Conservation (phyloP, 139 green algal species). For the Ulvella scutata region DNA sequence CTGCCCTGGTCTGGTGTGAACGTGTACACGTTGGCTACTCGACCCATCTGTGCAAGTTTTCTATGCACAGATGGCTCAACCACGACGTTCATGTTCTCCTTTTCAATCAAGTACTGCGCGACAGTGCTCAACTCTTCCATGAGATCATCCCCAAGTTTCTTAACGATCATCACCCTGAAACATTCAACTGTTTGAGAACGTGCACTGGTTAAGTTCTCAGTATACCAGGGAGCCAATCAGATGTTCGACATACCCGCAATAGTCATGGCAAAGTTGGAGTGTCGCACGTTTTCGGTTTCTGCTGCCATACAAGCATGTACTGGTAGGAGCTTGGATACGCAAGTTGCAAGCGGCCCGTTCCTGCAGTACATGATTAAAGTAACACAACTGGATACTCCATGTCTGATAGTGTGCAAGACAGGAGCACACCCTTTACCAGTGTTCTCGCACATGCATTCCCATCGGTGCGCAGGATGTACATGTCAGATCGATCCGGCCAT, state of each 20-base stretch:
- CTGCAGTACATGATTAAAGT: conserved; percentile 14
- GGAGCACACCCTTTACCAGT: conserved; percentile 60
- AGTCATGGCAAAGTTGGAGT: neutral
- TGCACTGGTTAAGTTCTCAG: neutral
- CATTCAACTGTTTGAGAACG: neutral
- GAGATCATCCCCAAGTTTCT: conserved; percentile 85
- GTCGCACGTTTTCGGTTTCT: conserved; percentile 47
- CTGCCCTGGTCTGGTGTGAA: neutral
- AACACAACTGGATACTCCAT: neutral
- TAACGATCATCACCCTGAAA: conserved; percentile 83
- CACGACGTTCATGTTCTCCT: conserved; percentile 63
- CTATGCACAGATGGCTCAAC: conserved; percentile 71
- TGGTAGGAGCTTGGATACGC: conserved; percentile 86
- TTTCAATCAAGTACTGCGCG: conserved; percentile 42
- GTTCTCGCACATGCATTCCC: conserved; percentile 81
- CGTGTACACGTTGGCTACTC: neutral
- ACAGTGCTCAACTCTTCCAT: conserved; percentile 25
- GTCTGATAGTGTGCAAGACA: neutral
- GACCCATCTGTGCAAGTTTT: conserved; percentile 7
- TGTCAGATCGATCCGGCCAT: neutral
- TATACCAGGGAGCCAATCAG: neutral
- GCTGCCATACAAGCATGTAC: conserved; percentile 90
- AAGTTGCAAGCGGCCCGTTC: conserved; percentile 65
- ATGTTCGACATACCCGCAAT: neutral
- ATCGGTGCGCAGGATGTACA: conserved; percentile 86